Evolutionary conservation across 2,329 filamentous ascomycete genomes (phyloP).

Genomic region (Mollisiaceae sp.): DNA sequence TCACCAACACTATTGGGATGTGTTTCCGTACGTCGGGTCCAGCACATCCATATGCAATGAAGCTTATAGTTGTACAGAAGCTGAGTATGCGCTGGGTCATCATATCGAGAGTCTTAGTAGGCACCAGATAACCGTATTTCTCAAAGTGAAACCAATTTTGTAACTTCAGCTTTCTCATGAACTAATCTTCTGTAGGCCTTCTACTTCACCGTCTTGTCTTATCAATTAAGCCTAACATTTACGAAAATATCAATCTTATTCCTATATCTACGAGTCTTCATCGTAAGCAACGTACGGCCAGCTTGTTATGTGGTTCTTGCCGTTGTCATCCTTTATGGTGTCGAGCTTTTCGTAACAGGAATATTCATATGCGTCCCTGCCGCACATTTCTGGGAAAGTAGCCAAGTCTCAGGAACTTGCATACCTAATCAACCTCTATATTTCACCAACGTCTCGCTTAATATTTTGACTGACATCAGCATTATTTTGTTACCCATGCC

Average conservation of each 20-base stretch:
- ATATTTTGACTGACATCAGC: constrained; percentile 43
- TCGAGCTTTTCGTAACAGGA: constrained; percentile 12
- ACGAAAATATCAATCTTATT: constrained; percentile 24
- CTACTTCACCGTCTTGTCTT: constrained; percentile 27
- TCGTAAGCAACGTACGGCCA: neutral
- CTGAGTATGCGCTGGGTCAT: neutral
- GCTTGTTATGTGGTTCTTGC: neutral
- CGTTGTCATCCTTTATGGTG: constrained; percentile 17
- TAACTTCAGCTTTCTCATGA: no score
- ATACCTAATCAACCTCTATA: constrained; percentile 43
- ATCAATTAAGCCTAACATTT: constrained; percentile 37
- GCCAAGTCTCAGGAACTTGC: constrained; percentile 7
- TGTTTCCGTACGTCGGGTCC: neutral
- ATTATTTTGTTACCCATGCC: constrained; percentile 43
- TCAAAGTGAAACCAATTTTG: neutral
- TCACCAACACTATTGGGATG: neutral
- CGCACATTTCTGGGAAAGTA: constrained; percentile 20
- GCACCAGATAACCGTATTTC: neutral
- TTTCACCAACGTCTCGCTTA: constrained; percentile 51
- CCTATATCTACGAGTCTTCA: constrained; percentile 27
- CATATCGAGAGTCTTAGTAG: neutral
- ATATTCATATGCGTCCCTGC: constrained; percentile 27
- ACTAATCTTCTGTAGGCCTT: neutral
- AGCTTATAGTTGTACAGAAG: neutral
- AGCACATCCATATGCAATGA: neutral